Evolutionary conservation across 768 basidiomycete species (phyloP), one percentile per base, ranked within the genome.

Genomic region (Lactarius sanguifluus): DNA sequence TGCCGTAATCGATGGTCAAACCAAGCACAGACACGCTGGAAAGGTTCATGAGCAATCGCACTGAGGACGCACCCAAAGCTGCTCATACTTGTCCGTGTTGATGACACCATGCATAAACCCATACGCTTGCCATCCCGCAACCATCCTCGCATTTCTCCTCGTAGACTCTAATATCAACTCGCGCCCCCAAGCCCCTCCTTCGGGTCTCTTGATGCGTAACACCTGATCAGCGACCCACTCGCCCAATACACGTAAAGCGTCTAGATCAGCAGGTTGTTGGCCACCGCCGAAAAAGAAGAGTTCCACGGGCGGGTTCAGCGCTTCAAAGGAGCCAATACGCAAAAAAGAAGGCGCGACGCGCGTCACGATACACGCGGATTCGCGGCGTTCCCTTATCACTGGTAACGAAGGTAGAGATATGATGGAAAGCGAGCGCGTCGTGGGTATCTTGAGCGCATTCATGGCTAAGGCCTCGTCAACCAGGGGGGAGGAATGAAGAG

Each of bases 101-200:
- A 99, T 94, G 43, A 99, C 96, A 0, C 94, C 94, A 73, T 95
- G 92, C 93, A 94, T 93, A 75, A 92, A 95, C 1, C 94, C 94
- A 75, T 90, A 91, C 8, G 86, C 93, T 77, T 98, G 96, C 97
- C 97, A 98, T 4, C 83, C 90, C 12, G 95, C 97, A 0, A 95
- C 92, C 91, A 96, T 98, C 74, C 80, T 80, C 54, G 92, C 96
- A 73, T 97, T 98, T 73, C 94, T 80, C 75, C 83, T 85, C 18
- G 93, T 87, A 0, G 86, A 87, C 71, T 97, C 94, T 69, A 88
- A 77, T 2, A 96, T 82, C 55, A 98, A 75, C 55, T 83, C 80
- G 73, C 81, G 81, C 5, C 85, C 91, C 92, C 92, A 95, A 65
- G 71, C 50, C 76, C 70, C 68, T 74, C 67, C 67, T 73, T 73